Evolutionary conservation across 306 rosid species (phyloP), one percentile per base, ranked within the genome.

Genomic region (Dalbergia oliveri): DNA sequence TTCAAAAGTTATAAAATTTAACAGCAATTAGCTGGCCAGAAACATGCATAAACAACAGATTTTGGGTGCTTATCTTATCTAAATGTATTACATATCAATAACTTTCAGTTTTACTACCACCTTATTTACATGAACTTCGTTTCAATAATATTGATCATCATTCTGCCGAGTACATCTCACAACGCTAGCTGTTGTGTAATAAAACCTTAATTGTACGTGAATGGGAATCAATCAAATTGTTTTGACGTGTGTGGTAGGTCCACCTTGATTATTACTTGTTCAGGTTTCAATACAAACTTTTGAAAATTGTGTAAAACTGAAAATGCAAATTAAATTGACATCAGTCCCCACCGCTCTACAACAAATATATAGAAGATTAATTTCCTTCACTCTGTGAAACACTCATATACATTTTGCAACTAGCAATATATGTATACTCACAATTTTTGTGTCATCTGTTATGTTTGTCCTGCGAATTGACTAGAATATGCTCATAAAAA

Each of bases 171-270:
- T 68, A 66, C 60, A 44, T 70, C 71, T 68, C 43, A 54, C 44
- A 2, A 63, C 10, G 18, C 66, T 69, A 57, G 56, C 26, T 66
- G 35, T 75, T 39, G 63, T 58, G 54, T 26, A 26, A 26, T 75
- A 58, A 72, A 41, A 64, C 57, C 61, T 50, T 64, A 26, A 76
- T 69, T 35, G 69, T 66, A 77, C 58, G 6, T 66, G 33, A 81
- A 66, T 60, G 31, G 66, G 70, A 85, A 85, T 72, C 81, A 73
- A 81, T 66, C 73, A 67, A 58, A 37, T 43, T 82, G 39, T 84
- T 56, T 71, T 76, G 72, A 79, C 45, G 78, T 62, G 65, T 84
- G 37, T 56, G 76, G 82, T 80, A 70, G 85, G 82, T 76, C 79
- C 82, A 50, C 26, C 47, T 58, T 76, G 77, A 81, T 81, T 14